Evolutionary conservation across 495 filamentous ascomycete species (phyloP).

Genomic region (Aspergillus incahuasiensis): DNA sequence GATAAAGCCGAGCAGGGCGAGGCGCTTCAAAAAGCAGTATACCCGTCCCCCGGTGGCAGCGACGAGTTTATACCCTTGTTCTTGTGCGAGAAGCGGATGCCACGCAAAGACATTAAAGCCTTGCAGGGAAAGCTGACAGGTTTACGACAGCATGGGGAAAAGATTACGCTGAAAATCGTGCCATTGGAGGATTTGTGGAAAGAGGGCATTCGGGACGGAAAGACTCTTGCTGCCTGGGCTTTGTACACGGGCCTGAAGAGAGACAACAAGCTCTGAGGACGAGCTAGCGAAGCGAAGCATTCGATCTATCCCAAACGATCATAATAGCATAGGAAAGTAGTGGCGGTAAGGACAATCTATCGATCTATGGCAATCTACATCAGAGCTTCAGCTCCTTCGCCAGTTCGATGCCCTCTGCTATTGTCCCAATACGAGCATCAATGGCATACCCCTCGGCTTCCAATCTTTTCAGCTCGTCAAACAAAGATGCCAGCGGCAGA

Average conservation of each 20-base stretch:
- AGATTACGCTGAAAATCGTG: conserved; percentile 74
- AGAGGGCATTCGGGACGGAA: conserved; percentile 70
- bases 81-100: conserved; percentile 64
- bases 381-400: conserved; percentile 57
- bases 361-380: conserved; percentile 2
- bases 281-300: not conserved
- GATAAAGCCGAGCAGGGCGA: conserved; percentile 30
- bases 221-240: conserved; percentile 71
- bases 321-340: not conserved
- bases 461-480: conserved; percentile 60
- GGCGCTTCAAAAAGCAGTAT: conserved; percentile 58
- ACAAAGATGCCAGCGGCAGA: conserved; percentile 60
- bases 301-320: not conserved
- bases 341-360: not conserved
- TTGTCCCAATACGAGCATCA: conserved; percentile 76
- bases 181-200: conserved; percentile 70
- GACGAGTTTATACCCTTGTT: conserved; percentile 84
- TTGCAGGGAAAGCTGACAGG: conserved; percentile 77
- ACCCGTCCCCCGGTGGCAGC: conserved; percentile 73
- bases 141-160: conserved; percentile 72
- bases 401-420: conserved; percentile 83
- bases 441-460: conserved; percentile 77
- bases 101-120: conserved; percentile 56
- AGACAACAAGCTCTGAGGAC: conserved; percentile 54
- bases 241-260: conserved; percentile 67